Evolutionary conservation across 2,329 filamentous ascomycete genomes (phyloP).

Genomic region (Tothia fuscella): DNA sequence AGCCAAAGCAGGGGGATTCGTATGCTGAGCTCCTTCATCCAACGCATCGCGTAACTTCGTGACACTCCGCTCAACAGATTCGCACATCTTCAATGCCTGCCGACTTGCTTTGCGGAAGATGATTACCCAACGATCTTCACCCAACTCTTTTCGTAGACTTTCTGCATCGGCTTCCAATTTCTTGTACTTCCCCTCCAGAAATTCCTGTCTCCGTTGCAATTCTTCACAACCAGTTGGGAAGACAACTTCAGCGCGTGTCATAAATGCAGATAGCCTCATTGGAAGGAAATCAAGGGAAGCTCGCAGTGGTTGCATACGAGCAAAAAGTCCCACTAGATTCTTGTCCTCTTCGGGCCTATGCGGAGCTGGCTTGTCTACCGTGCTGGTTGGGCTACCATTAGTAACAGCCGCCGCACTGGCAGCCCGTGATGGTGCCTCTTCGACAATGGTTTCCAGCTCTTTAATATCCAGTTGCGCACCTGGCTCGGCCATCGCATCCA

Average conservation of each 20-base stretch:
- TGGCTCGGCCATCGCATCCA: conserved; percentile 46
- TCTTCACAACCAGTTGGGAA: conserved; percentile 91
- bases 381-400: conserved; percentile 54
- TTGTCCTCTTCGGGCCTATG: conserved; percentile 63
- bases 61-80: conserved; percentile 82
- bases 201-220: conserved; percentile 60
- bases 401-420: conserved; percentile 43
- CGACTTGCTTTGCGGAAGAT: conserved; percentile 88
- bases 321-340: conserved; percentile 78
- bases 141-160: conserved; percentile 74
- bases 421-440: conserved; percentile 58
- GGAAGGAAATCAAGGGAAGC: conserved; percentile 92
- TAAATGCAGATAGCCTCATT: conserved; percentile 83
- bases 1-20: conserved; percentile 54
- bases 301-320: conserved; percentile 84
- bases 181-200: conserved; percentile 74
- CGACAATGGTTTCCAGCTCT: conserved; percentile 84
- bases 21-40: conserved; percentile 61
- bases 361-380: conserved; percentile 45
- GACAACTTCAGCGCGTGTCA: conserved; percentile 59
- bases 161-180: conserved; percentile 86
- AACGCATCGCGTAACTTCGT: conserved; percentile 69
- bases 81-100: conserved; percentile 92
- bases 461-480: conserved; percentile 59
- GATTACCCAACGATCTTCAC: conserved; percentile 90